These are phyloP conservation scores for Ustilago shanxiensis DNA, from an alignment of 1,284 basidiomycete genomes.

Conservation along the genomic window DNA sequence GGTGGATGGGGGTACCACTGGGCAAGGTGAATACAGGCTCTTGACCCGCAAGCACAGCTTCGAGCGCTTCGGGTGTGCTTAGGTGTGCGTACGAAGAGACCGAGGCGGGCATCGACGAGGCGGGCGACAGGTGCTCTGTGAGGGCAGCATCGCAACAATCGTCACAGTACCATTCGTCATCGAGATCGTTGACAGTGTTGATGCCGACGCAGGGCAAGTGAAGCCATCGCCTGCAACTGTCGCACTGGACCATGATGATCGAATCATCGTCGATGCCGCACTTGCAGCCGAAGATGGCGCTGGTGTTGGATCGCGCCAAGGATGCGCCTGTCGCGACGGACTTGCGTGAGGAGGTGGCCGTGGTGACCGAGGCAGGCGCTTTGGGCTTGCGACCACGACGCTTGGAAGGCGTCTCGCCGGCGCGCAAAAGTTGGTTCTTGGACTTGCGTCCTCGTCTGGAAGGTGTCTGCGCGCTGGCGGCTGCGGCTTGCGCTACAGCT, in stretches of 20 bases:
- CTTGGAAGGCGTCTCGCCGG: constrained; percentile 27
- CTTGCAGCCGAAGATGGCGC: constrained; percentile 54
- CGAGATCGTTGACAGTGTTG: constrained; percentile 60
- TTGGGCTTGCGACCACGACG: constrained; percentile 46
- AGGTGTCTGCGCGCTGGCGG: constrained; percentile 18
- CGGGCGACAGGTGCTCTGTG: constrained; percentile 45
- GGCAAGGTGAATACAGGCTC: constrained; percentile 52
- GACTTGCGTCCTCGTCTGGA: constrained; percentile 35
- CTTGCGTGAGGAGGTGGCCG: constrained; percentile 42
- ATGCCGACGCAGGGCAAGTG: constrained; percentile 69
- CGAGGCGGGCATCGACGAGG: constrained; percentile 46
- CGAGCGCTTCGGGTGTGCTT: constrained; percentile 50
- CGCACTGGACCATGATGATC: constrained; percentile 69
- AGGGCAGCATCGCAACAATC: constrained; percentile 52
- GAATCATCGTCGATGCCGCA: constrained; percentile 55
- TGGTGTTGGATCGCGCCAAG: constrained; percentile 37
- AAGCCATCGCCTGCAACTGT: constrained; percentile 67
- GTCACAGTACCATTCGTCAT: constrained; percentile 69
- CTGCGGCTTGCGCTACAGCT: constrained; percentile 13
- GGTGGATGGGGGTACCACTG: constrained; percentile 50
- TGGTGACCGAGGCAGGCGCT: constrained; percentile 26
- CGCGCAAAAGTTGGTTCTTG: constrained; percentile 32
- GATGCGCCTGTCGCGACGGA: constrained; percentile 49
- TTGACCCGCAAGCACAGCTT: constrained; percentile 39
- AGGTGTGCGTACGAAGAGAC: constrained; percentile 46